phyloP scores from a whole-genome alignment of 2,329 filamentous ascomycete species.

The Paraconiothyrium brasiliense region DNA sequence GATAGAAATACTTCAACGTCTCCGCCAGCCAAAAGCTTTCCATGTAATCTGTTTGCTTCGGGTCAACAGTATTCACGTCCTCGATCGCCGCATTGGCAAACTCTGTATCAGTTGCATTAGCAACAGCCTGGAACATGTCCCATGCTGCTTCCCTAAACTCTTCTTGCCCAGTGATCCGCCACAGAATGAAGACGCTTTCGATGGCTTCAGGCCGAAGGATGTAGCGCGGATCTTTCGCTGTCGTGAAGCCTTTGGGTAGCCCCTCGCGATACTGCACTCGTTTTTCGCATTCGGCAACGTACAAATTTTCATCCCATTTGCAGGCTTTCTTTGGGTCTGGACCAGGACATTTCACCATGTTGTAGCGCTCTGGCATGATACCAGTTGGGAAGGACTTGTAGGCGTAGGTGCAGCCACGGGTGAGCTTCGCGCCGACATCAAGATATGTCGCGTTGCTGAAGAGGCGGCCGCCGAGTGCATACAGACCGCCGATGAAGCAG shows the following conservation, averaged over 20 bases:
- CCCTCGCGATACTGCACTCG: slow-evolving; percentile 36
- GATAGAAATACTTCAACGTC: slow-evolving; percentile 60
- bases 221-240: slow-evolving; percentile 54
- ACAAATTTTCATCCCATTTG: slow-evolving; percentile 62
- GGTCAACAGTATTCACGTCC: slow-evolving; percentile 49
- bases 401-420: slow-evolving; percentile 68
- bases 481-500: slow-evolving; percentile 69
- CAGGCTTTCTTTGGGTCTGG: slow-evolving; percentile 47
- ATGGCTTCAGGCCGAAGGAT: slow-evolving; percentile 64
- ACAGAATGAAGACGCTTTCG: slow-evolving; percentile 66
- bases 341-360: slow-evolving; percentile 59
- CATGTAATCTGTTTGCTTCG: slow-evolving; percentile 53
- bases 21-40: slow-evolving; percentile 61
- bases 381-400: slow-evolving; percentile 65
- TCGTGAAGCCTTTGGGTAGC: slow-evolving; percentile 53
- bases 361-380: slow-evolving; percentile 68
- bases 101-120: slow-evolving; percentile 50
- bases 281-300: slow-evolving; percentile 48
- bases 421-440: slow-evolving; percentile 63
- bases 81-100: slow-evolving; percentile 55
- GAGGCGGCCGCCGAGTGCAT: slow-evolving; percentile 64
- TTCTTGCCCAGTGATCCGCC: slow-evolving; percentile 64
- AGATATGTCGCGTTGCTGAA: slow-evolving; percentile 63
- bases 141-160: slow-evolving; percentile 54
- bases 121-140: slow-evolving; percentile 57